phyloP scores from a whole-genome alignment of 495 filamentous ascomycete genomes.

The Penicillium atrosanguineum region DNA sequence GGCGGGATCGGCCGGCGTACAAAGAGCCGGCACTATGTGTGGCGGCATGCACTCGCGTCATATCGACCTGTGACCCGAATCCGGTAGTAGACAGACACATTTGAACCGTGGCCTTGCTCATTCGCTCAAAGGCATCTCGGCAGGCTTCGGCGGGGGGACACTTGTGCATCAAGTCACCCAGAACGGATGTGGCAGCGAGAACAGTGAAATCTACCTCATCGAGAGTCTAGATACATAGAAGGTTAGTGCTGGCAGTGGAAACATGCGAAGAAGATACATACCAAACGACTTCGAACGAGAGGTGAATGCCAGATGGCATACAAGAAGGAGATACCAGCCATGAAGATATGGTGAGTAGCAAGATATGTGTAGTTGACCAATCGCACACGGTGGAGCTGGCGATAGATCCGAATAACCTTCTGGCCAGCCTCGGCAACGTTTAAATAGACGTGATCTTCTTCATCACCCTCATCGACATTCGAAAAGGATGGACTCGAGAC shows the following conservation, averaged over 20 bases:
- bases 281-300: conserved; percentile 76
- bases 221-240: conserved; percentile 57
- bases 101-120: conserved; percentile 89
- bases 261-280: conserved; percentile 44
- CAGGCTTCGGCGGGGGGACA: conserved; percentile 83
- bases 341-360: conserved; percentile 96
- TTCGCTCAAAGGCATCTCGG: conserved; percentile 90
- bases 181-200: conserved; percentile 87
- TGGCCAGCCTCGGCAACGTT: conserved; percentile 94
- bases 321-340: conserved; percentile 92
- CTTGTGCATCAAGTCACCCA: conserved; percentile 71
- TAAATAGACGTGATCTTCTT: conserved; percentile 86
- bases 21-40: conserved; percentile 16
- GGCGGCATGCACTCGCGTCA: conserved; percentile 20
- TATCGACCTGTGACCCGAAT: conserved; percentile 58
- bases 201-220: conserved; percentile 97
- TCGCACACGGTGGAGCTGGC: conserved; percentile 81
- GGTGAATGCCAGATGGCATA: conserved; percentile 98
- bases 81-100: conserved; percentile 86
- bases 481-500: conserved; percentile 59
- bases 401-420: conserved; percentile 85
- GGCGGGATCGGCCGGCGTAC: conserved; percentile 22
- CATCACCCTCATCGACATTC: conserved; percentile 63
- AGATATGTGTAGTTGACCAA: conserved; percentile 95
- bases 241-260: conserved; percentile 1